Percentiles rank a stretch among this genome's conserved stretches.
phyloP scores from a whole-genome alignment of 1,284 basidiomycete genomes.

The Agroathelia rolfsii region DNA sequence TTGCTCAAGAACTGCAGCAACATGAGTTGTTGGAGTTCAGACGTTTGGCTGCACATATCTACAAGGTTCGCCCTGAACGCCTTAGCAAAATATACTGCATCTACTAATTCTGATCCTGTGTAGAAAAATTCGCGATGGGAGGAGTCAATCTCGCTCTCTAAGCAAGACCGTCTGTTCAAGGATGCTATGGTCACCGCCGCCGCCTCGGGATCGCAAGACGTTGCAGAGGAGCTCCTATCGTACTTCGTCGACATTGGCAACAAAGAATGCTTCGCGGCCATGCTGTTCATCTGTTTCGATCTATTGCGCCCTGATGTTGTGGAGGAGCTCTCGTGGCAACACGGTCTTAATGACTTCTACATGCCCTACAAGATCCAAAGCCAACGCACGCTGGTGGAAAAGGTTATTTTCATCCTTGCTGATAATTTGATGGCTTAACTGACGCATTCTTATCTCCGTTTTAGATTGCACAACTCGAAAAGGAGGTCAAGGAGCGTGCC shows the following conservation, averaged over 20 bases:
- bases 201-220: conserved; percentile 67
- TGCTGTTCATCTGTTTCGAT: conserved; percentile 90
- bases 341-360: conserved; percentile 91
- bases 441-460: conserved; percentile 12
- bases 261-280: conserved; percentile 93
- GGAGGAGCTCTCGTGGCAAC: conserved; percentile 92
- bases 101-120: not conserved
- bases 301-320: conserved; percentile 85
- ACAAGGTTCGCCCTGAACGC: conserved; percentile 58
- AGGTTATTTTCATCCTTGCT: conserved; percentile 28
- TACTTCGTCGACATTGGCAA: conserved; percentile 98
- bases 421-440: conserved; percentile 8
- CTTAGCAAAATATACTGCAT: not conserved
- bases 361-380: conserved; percentile 92
- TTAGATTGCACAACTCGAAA: conserved; percentile 67
- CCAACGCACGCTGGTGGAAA: conserved; percentile 65
- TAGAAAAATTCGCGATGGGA: conserved; percentile 94
- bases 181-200: conserved; percentile 94
- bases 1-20: conserved; percentile 82
- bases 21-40: conserved; percentile 96
- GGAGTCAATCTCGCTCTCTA: conserved; percentile 88
- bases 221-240: conserved; percentile 87
- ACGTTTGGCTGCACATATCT: conserved; percentile 87
- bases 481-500: conserved; percentile 72
- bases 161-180: conserved; percentile 93